Percentiles rank a stretch among this genome's conserved stretches.
Conservation (phyloP, 208 protist species). For the Crithidia brevicula region DNA sequence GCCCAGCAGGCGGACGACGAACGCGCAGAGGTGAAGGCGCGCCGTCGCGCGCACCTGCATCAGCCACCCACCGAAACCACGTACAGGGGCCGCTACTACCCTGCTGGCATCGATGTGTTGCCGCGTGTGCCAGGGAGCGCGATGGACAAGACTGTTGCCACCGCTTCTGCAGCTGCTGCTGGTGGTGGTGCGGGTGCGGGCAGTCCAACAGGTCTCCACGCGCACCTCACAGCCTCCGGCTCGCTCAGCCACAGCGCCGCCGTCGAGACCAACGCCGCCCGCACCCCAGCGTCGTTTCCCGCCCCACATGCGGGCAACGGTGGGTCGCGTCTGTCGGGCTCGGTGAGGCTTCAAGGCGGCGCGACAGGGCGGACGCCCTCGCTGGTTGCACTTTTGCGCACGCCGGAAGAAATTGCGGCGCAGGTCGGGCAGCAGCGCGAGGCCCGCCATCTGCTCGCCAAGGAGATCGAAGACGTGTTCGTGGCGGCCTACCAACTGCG, state of each 20-base stretch:
- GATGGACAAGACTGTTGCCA: too few relatives aligned
- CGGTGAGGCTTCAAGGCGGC: not conserved
- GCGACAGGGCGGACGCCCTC: not conserved
- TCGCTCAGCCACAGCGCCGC: not conserved
- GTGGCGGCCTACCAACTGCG: slow-evolving; percentile 54
- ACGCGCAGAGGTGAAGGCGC: slow-evolving; percentile 8
- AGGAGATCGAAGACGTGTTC: slow-evolving; percentile 66
- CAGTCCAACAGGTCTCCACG: not conserved
- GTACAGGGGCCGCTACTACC: slow-evolving; percentile 35
- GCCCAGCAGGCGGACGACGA: slow-evolving; percentile 19
- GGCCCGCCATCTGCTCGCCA: slow-evolving; percentile 27
- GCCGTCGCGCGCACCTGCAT: slow-evolving; percentile 23
- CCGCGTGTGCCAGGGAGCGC: not conserved
- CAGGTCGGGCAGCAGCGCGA: slow-evolving; percentile 30
- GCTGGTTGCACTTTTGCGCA: slow-evolving; percentile 4
- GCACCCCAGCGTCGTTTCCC: not conserved
- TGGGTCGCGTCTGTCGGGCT: not conserved
- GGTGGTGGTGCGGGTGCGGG: not conserved
- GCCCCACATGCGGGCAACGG: not conserved
- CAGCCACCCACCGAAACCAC: slow-evolving; percentile 16
- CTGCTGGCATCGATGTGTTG: slow-evolving; percentile 14
- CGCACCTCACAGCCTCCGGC: not conserved
- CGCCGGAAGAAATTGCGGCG: slow-evolving; percentile 18
- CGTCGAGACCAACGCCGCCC: not conserved
- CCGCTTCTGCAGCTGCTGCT: not conserved